Evolutionary conservation across 2,329 filamentous ascomycete genomes (phyloP).

Genomic region (Paraphoma sp.): DNA sequence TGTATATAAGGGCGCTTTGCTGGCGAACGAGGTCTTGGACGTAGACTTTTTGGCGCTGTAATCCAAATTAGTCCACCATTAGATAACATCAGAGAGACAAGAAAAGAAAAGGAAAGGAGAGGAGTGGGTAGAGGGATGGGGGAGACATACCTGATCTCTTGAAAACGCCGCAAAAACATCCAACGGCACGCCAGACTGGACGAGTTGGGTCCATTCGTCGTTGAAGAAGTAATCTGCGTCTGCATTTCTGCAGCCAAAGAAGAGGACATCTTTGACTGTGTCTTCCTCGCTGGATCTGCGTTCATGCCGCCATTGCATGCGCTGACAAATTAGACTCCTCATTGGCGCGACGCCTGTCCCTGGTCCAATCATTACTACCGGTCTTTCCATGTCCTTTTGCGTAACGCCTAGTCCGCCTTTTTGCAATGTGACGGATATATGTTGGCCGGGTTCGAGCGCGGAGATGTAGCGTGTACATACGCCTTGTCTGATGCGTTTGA

Average conservation of each 20-base stretch:
- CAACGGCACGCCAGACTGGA: constrained; percentile 51
- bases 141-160: constrained; percentile 62
- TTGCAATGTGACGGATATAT: constrained; percentile 65
- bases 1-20: constrained; percentile 57
- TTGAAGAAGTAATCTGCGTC: constrained; percentile 81
- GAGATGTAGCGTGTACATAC: constrained; percentile 89
- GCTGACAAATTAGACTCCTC: constrained; percentile 79
- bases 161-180: constrained; percentile 72
- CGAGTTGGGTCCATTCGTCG: constrained; percentile 71
- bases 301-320: constrained; percentile 52
- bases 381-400: constrained; percentile 54
- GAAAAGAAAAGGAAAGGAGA: not conserved
- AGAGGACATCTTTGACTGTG: constrained; percentile 59
- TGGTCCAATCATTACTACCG: constrained; percentile 79
- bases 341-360: constrained; percentile 89
- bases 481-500: constrained; percentile 82
- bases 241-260: constrained; percentile 84
- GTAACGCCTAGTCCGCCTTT: constrained; percentile 56
- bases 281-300: not conserved
- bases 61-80: too few relatives aligned
- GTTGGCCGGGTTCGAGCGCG: constrained; percentile 64
- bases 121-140: not conserved
- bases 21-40: constrained; percentile 69
- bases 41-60: constrained; percentile 65
- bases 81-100: constrained; percentile 3